Evolutionary conservation across 2,329 filamentous ascomycete genomes (phyloP).

Genomic region (Gnomoniopsis smithogilvyi): DNA sequence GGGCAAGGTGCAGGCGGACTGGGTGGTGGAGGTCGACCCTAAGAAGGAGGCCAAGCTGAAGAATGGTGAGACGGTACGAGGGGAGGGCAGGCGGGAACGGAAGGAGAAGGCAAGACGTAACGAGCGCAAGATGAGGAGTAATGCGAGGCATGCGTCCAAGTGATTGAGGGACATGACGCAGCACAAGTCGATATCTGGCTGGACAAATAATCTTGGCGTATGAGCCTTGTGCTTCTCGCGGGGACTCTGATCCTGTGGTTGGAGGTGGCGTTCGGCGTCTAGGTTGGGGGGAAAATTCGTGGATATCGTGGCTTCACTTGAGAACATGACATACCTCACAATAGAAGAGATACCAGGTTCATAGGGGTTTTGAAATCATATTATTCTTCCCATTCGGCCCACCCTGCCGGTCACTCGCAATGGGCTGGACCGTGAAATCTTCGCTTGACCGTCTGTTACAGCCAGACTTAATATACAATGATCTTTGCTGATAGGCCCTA

Average conservation of each 20-base stretch:
- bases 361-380: background rate
- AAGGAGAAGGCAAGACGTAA: slow-evolving; percentile 70
- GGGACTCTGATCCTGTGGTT: background rate
- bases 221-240: background rate
- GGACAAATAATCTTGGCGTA: background rate
- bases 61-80: slow-evolving; percentile 58
- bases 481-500: background rate
- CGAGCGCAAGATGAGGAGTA: slow-evolving; percentile 66
- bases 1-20: slow-evolving; percentile 64
- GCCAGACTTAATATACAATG: slow-evolving; percentile 13
- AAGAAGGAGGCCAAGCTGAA: slow-evolving; percentile 62
- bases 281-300: background rate
- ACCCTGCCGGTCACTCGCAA: background rate
- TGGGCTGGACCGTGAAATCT: background rate
- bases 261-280: slow-evolving; percentile 14
- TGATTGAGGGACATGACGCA: background rate
- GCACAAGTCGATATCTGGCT: background rate
- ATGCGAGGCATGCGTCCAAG: slow-evolving; percentile 47
- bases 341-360: background rate
- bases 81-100: slow-evolving; percentile 61
- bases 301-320: background rate
- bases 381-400: slow-evolving; percentile 8
- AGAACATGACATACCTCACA: background rate
- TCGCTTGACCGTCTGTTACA: slow-evolving; percentile 5
- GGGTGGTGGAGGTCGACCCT: slow-evolving; percentile 89